Conservation (phyloP, 371 early-diverging fungal genomes). For the Phascolomyces articulosus region DNA sequence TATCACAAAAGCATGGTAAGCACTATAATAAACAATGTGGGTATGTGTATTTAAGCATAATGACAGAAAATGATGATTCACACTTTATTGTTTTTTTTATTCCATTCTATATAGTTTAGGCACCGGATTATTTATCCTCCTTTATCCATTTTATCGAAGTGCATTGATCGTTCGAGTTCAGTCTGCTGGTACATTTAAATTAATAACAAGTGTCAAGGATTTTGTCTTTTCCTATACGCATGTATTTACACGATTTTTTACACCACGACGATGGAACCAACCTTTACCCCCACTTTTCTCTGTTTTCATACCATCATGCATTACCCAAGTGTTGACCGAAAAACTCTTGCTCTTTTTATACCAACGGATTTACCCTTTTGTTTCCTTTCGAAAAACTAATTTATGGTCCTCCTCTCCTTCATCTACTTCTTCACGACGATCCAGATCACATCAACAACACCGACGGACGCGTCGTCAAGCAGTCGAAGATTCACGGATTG, state of each 20-base stretch:
- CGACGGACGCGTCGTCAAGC: not conserved
- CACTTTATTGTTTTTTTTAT: not conserved
- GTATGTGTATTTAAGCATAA: too few relatives aligned
- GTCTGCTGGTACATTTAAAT: conserved; percentile 21
- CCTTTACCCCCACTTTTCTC: conserved; percentile 34
- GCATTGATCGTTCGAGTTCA: conserved; percentile 61
- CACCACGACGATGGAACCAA: conserved; percentile 18
- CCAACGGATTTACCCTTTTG: conserved; percentile 30
- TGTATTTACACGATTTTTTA: conserved; percentile 46
- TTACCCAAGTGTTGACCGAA: conserved; percentile 52
- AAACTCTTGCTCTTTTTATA: conserved; percentile 53
- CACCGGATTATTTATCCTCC: conserved; percentile 42
- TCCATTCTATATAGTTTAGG: too few relatives aligned
- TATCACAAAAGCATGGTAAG: conserved; percentile 8
- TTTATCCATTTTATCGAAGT: conserved; percentile 59
- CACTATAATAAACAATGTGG: too few relatives aligned
- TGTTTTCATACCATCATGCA: conserved; percentile 55
- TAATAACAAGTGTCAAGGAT: conserved; percentile 17
- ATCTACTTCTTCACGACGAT: not conserved
- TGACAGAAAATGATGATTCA: too few relatives aligned
- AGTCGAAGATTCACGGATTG: not conserved
- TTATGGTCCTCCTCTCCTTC: not conserved
- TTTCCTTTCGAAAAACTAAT: conserved; percentile 4
- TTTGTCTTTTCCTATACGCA: conserved; percentile 46
- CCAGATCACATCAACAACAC: conserved; percentile 9